These are phyloP conservation scores for Suillus placidus DNA, from an alignment of 768 basidiomycete genomes.

Conservation along the genomic window DNA sequence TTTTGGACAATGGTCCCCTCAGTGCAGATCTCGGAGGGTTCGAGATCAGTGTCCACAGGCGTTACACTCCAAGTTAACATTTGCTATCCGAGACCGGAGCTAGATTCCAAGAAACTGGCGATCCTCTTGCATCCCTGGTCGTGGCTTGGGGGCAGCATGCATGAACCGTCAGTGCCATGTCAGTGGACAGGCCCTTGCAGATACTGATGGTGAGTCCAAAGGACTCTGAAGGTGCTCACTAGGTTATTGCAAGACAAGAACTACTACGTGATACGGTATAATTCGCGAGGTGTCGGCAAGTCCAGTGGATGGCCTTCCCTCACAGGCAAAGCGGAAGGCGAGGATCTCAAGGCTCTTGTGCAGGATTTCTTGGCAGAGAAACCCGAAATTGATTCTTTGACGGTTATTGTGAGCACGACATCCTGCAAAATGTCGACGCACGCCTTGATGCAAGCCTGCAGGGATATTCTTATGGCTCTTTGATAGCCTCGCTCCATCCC, in stretches of 20 bases:
- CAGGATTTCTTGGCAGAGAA: constrained; percentile 52
- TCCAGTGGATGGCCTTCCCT: constrained; percentile 77
- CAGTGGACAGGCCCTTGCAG: not conserved
- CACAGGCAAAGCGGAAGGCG: constrained; percentile 68
- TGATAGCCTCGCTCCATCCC: constrained; percentile 70
- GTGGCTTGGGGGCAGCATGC: constrained; percentile 77
- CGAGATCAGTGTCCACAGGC: constrained; percentile 37
- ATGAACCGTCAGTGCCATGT: constrained; percentile 64
- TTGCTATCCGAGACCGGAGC: constrained; percentile 28
- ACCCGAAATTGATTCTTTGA: constrained; percentile 49
- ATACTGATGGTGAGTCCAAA: constrained; percentile 4
- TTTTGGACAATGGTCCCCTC: not conserved
- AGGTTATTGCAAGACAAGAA: constrained; percentile 44
- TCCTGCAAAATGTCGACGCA: constrained; percentile 7
- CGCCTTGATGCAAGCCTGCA: constrained; percentile 28
- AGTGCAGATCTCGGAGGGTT: constrained; percentile 12
- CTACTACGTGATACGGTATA: constrained; percentile 70
- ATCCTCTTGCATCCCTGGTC: constrained; percentile 86
- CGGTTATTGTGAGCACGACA: constrained; percentile 56
- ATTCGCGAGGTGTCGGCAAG: constrained; percentile 75
- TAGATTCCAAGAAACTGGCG: constrained; percentile 48
- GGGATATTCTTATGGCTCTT: constrained; percentile 84
- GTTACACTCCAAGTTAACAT: constrained; percentile 47
- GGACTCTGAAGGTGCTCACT: constrained; percentile 47
- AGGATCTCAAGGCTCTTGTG: constrained; percentile 68